phyloP scores from a whole-genome alignment of 1,284 basidiomycete genomes.

The Ganoderma boninense region DNA sequence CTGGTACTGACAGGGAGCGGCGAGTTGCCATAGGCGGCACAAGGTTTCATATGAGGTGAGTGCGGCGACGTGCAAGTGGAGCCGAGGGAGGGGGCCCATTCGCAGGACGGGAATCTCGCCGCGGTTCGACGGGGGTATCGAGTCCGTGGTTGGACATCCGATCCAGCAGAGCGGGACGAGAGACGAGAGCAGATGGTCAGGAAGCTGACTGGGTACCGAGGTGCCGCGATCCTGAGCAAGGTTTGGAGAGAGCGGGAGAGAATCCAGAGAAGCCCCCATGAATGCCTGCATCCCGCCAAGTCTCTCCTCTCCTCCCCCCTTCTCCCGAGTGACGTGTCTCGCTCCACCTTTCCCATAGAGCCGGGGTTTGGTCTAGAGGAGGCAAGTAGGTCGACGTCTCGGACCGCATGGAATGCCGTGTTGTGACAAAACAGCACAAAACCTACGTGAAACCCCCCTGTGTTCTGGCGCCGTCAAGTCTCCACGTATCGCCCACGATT shows the following conservation, averaged over 20 bases:
- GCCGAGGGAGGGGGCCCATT: background rate
- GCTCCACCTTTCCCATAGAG: background rate
- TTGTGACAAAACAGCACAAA: background rate
- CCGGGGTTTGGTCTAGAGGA: background rate
- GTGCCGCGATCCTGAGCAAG: background rate
- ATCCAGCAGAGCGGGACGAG: background rate
- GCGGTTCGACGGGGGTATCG: background rate
- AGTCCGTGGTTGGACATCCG: background rate
- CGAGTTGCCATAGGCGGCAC: background rate
- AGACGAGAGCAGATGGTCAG: background rate
- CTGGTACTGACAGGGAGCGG: background rate
- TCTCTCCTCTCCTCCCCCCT: background rate
- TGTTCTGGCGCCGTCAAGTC: background rate
- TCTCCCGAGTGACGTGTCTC: background rate
- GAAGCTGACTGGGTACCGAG: background rate
- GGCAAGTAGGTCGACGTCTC: background rate
- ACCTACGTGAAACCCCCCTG: background rate
- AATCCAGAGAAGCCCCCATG: background rate
- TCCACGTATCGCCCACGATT: background rate
- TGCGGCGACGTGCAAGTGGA: background rate
- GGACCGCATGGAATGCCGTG: background rate
- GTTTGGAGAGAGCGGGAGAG: slow-evolving; percentile 2
- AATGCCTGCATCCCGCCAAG: background rate
- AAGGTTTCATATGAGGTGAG: slow-evolving; percentile 6
- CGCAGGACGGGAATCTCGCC: background rate